Percentiles rank a stretch among this genome's conserved stretches.
Evolutionary conservation across 1,139 yeast species (phyloP).

Genomic region (Protomyces lactucae-debilis): DNA sequence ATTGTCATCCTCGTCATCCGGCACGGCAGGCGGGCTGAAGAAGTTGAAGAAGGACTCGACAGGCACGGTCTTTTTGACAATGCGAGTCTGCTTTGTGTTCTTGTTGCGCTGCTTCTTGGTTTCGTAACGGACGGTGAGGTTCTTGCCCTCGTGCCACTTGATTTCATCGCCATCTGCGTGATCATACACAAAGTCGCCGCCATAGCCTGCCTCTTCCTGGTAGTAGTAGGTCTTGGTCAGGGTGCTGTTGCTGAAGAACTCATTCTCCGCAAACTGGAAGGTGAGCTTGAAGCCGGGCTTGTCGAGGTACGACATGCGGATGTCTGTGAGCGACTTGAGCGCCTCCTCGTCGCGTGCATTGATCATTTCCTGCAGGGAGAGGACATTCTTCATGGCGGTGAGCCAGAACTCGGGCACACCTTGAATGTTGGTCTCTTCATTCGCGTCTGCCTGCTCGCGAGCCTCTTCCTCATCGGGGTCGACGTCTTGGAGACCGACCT

Average conservation of each 20-base stretch:
- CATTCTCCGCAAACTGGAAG: constrained; percentile 73
- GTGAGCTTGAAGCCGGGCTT: constrained; percentile 86
- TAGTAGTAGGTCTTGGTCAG: constrained; percentile 86
- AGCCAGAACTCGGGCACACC: constrained; percentile 98
- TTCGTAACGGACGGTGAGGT: constrained; percentile 81
- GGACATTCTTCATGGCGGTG: constrained; percentile 84
- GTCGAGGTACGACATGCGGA: constrained; percentile 74
- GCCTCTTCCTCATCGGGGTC: constrained; percentile 35
- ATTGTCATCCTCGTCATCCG: constrained; percentile 49
- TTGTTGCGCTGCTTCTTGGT: constrained; percentile 97
- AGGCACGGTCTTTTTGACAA: constrained; percentile 90
- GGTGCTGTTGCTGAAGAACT: constrained; percentile 65
- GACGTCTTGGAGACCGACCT: constrained; percentile 54
- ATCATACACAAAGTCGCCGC: constrained; percentile 94
- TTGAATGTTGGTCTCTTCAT: constrained; percentile 37
- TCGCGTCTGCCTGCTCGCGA: constrained; percentile 41
- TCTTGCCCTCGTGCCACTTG: constrained; percentile 76
- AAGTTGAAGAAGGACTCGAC: constrained; percentile 91
- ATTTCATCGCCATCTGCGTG: constrained; percentile 90
- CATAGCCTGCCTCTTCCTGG: constrained; percentile 88
- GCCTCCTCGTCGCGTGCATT: constrained; percentile 89
- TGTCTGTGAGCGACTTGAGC: constrained; percentile 60
- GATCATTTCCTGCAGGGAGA: constrained; percentile 76
- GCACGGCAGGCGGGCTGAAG: constrained; percentile 87
- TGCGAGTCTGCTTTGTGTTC: constrained; percentile 93